These are phyloP conservation scores for Serendipita indica DNA, from an alignment of 768 basidiomycete genomes.

Conservation along the genomic window DNA sequence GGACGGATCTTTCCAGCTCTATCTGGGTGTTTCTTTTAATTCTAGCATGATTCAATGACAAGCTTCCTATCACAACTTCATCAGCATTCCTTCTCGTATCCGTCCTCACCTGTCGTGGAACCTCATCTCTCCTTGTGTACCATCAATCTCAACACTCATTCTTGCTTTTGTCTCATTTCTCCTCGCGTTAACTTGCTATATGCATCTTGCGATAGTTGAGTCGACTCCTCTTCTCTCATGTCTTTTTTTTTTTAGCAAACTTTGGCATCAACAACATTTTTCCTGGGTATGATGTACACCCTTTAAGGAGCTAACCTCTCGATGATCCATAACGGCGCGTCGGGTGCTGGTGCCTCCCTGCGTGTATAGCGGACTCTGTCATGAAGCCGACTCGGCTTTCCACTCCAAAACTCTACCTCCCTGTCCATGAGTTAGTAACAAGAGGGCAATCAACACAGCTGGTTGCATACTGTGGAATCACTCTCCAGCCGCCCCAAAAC, in stretches of 20 bases:
- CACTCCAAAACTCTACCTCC: slow-evolving; percentile 96
- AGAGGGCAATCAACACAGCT: background rate
- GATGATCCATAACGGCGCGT: slow-evolving; percentile 52
- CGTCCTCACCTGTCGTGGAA: too few relatives aligned
- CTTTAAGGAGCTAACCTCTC: slow-evolving; percentile 53
- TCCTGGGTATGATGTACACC: background rate
- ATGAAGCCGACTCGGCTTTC: slow-evolving; percentile 85
- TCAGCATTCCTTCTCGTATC: too few relatives aligned
- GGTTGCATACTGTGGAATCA: slow-evolving; percentile 65
- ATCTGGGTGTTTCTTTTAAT: too few relatives aligned
- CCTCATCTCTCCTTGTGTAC: too few relatives aligned
- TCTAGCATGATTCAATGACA: too few relatives aligned
- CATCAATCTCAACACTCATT: too few relatives aligned
- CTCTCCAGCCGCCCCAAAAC: slow-evolving; percentile 94
- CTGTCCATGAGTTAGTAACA: slow-evolving; percentile 27
- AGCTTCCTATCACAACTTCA: too few relatives aligned
- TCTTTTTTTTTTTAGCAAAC: background rate
- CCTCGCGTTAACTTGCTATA: too few relatives aligned
- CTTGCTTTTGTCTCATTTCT: too few relatives aligned
- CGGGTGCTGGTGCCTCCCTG: slow-evolving; percentile 32
- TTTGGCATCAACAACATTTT: background rate
- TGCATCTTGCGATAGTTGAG: background rate
- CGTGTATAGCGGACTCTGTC: slow-evolving; percentile 72
- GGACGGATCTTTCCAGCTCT: too few relatives aligned
- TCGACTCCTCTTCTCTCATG: background rate